phyloP scores from a whole-genome alignment of 805 yeast genomes.

The Candida silvicultrix region DNA sequence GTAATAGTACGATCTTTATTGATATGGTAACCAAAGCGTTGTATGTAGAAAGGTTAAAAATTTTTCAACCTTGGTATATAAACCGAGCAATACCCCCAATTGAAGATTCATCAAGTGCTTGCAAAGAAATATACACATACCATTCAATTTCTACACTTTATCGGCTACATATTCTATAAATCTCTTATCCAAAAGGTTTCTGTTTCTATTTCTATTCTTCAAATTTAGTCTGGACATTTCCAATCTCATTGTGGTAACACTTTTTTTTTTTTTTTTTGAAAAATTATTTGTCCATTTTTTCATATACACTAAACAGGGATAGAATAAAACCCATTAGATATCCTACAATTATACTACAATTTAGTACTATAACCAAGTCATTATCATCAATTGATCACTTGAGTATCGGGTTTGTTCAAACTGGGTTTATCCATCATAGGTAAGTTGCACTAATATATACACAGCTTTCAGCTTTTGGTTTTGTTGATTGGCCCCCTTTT shows the following conservation, averaged over 20 bases:
- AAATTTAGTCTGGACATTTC: neutral
- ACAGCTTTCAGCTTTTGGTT: neutral
- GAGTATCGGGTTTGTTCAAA: neutral
- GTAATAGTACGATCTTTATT: neutral
- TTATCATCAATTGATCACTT: neutral
- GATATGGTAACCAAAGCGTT: neutral
- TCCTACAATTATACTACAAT: neutral
- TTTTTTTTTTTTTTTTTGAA: neutral
- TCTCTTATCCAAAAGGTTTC: neutral
- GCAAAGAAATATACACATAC: no score
- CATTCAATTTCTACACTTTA: no score
- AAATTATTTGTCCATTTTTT: neutral
- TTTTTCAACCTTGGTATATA: neutral
- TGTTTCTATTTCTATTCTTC: neutral
- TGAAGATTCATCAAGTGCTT: neutral
- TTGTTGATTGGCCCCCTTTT: neutral
- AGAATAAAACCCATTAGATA: neutral
- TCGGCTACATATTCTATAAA: neutral
- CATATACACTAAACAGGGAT: neutral
- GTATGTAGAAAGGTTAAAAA: neutral
- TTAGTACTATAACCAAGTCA: no score
- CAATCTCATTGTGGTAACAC: neutral
- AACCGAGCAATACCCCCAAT: neutral
- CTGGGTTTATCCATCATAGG: neutral
- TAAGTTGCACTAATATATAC: neutral